phyloP scores from a whole-genome alignment of 371 early-diverging fungal species.

The Lichtheimia ramosa region DNA sequence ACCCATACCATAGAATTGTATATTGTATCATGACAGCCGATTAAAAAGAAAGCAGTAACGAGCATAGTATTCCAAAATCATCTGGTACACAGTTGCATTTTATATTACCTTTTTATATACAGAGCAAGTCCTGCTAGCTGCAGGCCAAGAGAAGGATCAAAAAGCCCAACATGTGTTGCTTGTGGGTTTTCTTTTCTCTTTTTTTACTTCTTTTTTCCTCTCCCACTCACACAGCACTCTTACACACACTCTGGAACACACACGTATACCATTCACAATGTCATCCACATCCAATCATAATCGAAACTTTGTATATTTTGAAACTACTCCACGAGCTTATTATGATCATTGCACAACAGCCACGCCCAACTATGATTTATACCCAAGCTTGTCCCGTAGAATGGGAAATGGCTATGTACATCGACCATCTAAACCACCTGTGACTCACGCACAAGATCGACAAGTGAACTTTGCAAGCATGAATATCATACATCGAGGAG shows the following conservation, averaged over 20 bases:
- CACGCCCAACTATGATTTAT: constrained; percentile 39
- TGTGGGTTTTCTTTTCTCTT: neutral
- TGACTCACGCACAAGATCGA: constrained; percentile 5
- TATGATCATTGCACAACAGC: constrained; percentile 33
- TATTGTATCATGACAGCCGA: neutral
- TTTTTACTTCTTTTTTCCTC: constrained; percentile 10
- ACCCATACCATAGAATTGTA: neutral
- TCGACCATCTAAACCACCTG: constrained; percentile 14
- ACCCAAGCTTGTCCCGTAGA: constrained; percentile 38
- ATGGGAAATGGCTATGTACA: constrained; percentile 37
- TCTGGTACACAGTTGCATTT: constrained; percentile 3
- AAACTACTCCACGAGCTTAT: constrained; percentile 41
- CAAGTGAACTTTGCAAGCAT: constrained; percentile 29
- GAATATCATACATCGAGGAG: constrained; percentile 15
- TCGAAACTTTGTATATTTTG: constrained; percentile 21
- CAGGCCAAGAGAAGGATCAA: too few relatives aligned
- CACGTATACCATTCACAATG: constrained; percentile 8
- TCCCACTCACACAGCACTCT: constrained; percentile 11
- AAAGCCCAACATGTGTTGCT: too few relatives aligned
- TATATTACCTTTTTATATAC: constrained; percentile 2
- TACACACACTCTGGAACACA: neutral
- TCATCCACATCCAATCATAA: constrained; percentile 1
- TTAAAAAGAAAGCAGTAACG: neutral
- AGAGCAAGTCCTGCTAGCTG: neutral
- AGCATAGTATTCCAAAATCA: constrained; percentile 14